These are phyloP conservation scores for Stagonosporopsis rhizophila DNA, from an alignment of 2,329 filamentous ascomycete genomes.

Conservation along the genomic window DNA sequence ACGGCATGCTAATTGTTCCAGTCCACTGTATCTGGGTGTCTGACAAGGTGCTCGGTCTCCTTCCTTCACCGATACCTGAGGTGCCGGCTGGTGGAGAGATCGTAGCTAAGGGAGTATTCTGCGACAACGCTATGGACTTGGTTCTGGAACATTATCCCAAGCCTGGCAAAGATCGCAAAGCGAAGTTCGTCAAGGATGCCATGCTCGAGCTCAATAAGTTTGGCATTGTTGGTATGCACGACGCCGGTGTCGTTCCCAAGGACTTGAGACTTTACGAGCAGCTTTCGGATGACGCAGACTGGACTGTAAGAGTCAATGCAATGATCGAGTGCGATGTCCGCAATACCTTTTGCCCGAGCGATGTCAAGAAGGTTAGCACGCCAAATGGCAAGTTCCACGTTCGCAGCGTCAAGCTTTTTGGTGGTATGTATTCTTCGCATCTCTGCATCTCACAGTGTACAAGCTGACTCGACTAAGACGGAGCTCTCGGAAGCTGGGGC, in stretches of 20 bases:
- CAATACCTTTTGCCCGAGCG: slow-evolving; percentile 68
- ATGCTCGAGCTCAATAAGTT: slow-evolving; percentile 69
- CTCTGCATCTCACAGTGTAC: neutral
- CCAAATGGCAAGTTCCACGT: slow-evolving; percentile 62
- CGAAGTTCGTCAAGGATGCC: slow-evolving; percentile 63
- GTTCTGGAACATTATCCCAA: slow-evolving; percentile 65
- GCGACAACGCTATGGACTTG: slow-evolving; percentile 74
- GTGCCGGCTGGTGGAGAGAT: slow-evolving; percentile 69
- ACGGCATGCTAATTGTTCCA: neutral
- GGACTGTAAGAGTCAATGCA: slow-evolving; percentile 69
- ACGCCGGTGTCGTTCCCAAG: slow-evolving; percentile 67
- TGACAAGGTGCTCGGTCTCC: slow-evolving; percentile 65
- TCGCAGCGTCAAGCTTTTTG: slow-evolving; percentile 73
- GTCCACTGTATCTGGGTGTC: slow-evolving; percentile 75
- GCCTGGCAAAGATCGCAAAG: slow-evolving; percentile 61
- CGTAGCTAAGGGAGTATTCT: slow-evolving; percentile 72
- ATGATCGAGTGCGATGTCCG: slow-evolving; percentile 72
- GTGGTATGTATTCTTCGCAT: slow-evolving; percentile 54
- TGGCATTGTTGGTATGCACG: slow-evolving; percentile 73
- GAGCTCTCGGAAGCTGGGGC: slow-evolving; percentile 74
- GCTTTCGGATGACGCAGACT: slow-evolving; percentile 60
- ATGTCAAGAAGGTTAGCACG: slow-evolving; percentile 55
- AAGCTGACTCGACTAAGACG: slow-evolving; percentile 57
- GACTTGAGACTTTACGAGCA: slow-evolving; percentile 63
- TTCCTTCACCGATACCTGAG: slow-evolving; percentile 58